Percentiles rank a stretch among this genome's conserved stretches.
phyloP scores from a whole-genome alignment of 495 filamentous ascomycete species.

The Podospora fimiseda region DNA sequence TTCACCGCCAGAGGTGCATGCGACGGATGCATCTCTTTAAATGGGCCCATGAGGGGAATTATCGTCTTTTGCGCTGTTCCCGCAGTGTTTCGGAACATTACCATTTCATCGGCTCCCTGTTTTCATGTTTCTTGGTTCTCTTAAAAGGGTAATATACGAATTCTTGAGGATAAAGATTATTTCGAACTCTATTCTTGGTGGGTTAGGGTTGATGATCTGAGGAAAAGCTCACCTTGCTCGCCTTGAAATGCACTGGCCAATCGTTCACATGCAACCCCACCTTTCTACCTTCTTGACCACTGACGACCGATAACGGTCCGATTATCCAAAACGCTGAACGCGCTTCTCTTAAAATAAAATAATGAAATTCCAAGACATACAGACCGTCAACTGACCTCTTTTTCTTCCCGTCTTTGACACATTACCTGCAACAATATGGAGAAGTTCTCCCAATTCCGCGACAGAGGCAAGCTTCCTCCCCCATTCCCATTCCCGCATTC shows the following conservation, averaged over 20 bases:
- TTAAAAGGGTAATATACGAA: background rate
- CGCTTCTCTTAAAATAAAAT: too few relatives aligned
- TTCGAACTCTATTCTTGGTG: too few relatives aligned
- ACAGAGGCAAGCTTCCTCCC: slow-evolving; percentile 61
- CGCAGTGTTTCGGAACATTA: background rate
- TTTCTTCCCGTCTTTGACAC: background rate
- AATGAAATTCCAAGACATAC: too few relatives aligned
- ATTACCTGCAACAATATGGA: slow-evolving; percentile 58
- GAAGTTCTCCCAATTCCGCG: slow-evolving; percentile 93
- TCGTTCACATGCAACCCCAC: slow-evolving; percentile 7
- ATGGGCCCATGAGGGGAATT: background rate
- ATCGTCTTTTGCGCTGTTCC: background rate
- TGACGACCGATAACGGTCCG: background rate
- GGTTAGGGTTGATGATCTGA: background rate
- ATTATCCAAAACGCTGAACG: background rate
- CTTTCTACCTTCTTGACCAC: slow-evolving; percentile 2
- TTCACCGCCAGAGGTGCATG: background rate
- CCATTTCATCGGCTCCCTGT: background rate
- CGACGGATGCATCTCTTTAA: background rate
- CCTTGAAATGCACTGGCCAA: slow-evolving; percentile 5
- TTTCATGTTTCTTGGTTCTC: too few relatives aligned
- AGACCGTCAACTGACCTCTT: background rate
- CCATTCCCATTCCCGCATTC: background rate
- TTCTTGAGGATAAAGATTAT: background rate
- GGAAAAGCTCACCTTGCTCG: background rate